A percentile compares a stretch with the other conserved stretches of the same genome.
These are phyloP conservation scores for Puccinia coronata DNA, from an alignment of 1,284 basidiomycete genomes.

Conservation along the genomic window DNA sequence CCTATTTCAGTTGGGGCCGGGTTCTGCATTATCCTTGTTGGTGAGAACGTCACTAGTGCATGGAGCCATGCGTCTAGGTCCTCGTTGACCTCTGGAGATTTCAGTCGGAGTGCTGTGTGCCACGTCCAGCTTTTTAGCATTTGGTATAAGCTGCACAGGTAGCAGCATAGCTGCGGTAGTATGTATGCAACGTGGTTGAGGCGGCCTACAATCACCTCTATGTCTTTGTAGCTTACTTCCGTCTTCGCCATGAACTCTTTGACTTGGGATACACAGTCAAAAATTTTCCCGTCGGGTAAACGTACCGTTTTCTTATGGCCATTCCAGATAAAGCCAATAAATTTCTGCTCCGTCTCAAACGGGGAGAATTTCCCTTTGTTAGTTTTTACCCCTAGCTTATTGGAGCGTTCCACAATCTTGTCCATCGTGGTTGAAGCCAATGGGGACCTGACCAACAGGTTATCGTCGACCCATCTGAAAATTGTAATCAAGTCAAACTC, in stretches of 20 bases:
- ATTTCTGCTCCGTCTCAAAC: not conserved
- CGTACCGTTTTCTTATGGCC: not conserved
- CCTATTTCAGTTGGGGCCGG: not conserved
- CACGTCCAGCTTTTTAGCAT: not conserved
- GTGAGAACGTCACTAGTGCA: not conserved
- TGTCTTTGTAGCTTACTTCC: not conserved
- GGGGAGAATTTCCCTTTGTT: not conserved
- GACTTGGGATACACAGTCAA: not conserved
- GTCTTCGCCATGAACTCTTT: not conserved
- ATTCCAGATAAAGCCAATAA: constrained; percentile 18
- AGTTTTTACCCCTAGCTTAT: not conserved
- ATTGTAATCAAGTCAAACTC: not conserved
- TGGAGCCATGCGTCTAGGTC: not conserved
- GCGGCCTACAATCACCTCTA: not conserved
- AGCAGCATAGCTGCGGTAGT: constrained; percentile 8
- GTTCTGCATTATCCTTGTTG: not conserved
- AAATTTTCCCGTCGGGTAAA: not conserved
- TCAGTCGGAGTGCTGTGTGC: too few species aligned
- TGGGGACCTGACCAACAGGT: not conserved
- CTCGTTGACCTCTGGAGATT: not conserved
- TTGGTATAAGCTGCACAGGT: not conserved
- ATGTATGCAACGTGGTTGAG: not conserved
- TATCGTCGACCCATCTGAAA: constrained; percentile 24
- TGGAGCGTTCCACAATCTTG: not conserved
- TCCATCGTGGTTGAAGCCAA: not conserved